Evolutionary conservation across 129 eudicot genomes (phyloP).

Genomic region (Gnaphalium uliginosum): DNA sequence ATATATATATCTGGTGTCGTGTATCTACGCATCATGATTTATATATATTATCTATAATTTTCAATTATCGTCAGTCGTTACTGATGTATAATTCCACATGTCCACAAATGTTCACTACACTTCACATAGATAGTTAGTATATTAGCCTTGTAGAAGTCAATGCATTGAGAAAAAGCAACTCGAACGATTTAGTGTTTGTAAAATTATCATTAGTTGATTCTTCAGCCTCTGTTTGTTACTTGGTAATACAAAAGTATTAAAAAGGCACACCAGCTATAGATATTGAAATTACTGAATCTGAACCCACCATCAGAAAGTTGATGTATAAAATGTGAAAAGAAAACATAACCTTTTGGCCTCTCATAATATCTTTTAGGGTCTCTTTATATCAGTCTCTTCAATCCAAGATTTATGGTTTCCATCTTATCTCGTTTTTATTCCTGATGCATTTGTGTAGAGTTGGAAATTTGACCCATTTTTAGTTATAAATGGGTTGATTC

Average conservation of each 20-base stretch:
- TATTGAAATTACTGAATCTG: background rate
- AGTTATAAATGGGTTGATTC: no score
- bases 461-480: no score
- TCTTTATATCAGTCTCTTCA: no score
- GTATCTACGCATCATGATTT: background rate
- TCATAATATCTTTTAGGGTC: background rate
- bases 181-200: background rate
- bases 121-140: background rate
- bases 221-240: slow-evolving; percentile 13
- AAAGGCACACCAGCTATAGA: background rate
- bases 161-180: background rate
- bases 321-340: background rate
- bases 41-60: no score
- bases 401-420: no score
- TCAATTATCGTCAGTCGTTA: background rate
- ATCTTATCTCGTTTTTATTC: no score
- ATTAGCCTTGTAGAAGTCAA: background rate
- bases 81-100: slow-evolving; percentile 3
- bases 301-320: background rate
- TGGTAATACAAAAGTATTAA: slow-evolving; percentile 1
- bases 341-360: background rate
- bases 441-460: no score
- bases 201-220: background rate
- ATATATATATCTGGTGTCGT: background rate
- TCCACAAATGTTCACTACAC: background rate